phyloP scores from a whole-genome alignment of 768 basidiomycete species.

The Termitomyces sp. region DNA sequence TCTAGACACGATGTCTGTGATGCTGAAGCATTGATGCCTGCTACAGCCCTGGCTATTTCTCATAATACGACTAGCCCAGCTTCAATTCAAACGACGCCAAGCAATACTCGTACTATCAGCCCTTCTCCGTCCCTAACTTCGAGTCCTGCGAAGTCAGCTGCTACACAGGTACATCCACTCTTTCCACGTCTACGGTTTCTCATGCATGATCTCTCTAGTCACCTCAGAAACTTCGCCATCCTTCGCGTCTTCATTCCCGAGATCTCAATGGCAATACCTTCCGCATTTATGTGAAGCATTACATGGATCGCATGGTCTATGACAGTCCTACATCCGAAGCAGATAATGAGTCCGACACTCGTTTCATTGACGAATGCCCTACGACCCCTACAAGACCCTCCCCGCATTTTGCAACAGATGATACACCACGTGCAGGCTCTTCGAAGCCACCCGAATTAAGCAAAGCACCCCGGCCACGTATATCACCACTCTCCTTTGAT shows the following conservation, averaged over 20 bases:
- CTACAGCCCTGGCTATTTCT: background rate
- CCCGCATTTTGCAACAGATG: slow-evolving; percentile 6
- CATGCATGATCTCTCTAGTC: slow-evolving; percentile 18
- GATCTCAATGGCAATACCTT: slow-evolving; percentile 74
- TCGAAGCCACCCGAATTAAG: background rate
- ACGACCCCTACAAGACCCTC: slow-evolving; percentile 12
- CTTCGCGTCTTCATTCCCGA: slow-evolving; percentile 59
- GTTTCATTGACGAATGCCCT: background rate
- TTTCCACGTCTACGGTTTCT: background rate
- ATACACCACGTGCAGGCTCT: slow-evolving; percentile 24
- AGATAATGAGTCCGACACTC: slow-evolving; percentile 10
- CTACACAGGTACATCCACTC: slow-evolving; percentile 3
- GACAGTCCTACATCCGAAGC: slow-evolving; percentile 6
- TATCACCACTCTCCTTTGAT: slow-evolving; percentile 11
- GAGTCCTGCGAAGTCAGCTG: slow-evolving; percentile 26
- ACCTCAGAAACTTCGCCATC: slow-evolving; percentile 62
- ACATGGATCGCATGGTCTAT: slow-evolving; percentile 59
- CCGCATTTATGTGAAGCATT: slow-evolving; percentile 74
- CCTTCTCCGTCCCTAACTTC: slow-evolving; percentile 19
- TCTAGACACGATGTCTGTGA: background rate
- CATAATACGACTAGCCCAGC: slow-evolving; percentile 13
- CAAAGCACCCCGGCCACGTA: slow-evolving; percentile 26
- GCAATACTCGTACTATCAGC: slow-evolving; percentile 13
- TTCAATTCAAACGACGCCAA: slow-evolving; percentile 18
- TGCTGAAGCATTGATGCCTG: background rate